Base-by-base conservation (phyloP, 1,284 basidiomycete species). In the Hymenochaete sp. region DNA sequence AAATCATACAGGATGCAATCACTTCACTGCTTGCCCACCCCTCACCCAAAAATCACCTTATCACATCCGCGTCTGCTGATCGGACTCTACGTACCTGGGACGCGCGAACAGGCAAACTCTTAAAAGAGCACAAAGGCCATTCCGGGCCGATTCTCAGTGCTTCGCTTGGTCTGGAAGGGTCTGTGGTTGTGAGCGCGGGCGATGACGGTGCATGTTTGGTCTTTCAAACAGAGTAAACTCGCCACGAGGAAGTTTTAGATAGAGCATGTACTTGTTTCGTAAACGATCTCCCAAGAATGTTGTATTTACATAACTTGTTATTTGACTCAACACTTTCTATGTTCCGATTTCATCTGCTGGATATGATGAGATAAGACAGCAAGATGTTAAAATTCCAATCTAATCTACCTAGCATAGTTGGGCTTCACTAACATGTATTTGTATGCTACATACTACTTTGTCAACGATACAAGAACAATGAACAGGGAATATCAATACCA, bases 61-160 rank as follows among this genome's bases (percentile, higher is more conserved):
- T 96, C 38, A 77, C 93, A 10, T 88, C 90, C 2, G 85, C 73
- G 0, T 93, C 88, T 8, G 86, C 89, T 1, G 93, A 98, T 66
- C 80, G 75, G 50, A 85, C 79, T 0, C 69, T 97, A 48, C 81
- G 79, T 53, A 96, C 93, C 2, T 98, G 93, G 92, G 95, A 98
- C 59, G 82, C 84, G 4, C 79, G 92, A 33, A 89, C 83, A 1
- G 93, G 93, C 0, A 68, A 75, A 3, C 71, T 91, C 19, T 52
- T 96, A 11, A 79, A 79, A 32, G 80, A 81, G 43, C 88, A 96
- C 61, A 80, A 77, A 41, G 95, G 93, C 1, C 93, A 98, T 59
- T 73, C 72, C 16, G 92, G 79, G 1, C 77, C 88, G 2, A 74
- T 98, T 2, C 75, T 96, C 28, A 77, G 72, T 33, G 82, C 90